A percentile compares a stretch with the other conserved stretches of the same genome.
These are phyloP conservation scores for Penicillium canescens DNA, from an alignment of 495 filamentous ascomycete species.

Conservation along the genomic window DNA sequence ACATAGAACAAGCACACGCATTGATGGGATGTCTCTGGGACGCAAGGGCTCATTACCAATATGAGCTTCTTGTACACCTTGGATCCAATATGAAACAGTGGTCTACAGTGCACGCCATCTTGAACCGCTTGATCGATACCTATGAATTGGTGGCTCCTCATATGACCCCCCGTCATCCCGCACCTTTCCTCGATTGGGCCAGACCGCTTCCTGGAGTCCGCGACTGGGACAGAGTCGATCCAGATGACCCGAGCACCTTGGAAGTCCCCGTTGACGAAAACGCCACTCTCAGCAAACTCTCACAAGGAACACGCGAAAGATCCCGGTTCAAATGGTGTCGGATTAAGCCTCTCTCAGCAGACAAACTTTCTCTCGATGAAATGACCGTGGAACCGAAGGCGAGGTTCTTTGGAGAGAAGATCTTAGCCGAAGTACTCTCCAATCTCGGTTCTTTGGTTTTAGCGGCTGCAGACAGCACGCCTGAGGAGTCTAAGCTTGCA, in stretches of 20 bases:
- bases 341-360: constrained; percentile 4
- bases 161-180: constrained; percentile 16
- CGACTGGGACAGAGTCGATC: not conserved
- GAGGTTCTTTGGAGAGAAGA: constrained; percentile 17
- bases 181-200: constrained; percentile 27
- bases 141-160: constrained; percentile 21
- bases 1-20: constrained; percentile 19
- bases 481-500: constrained; percentile 41
- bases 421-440: constrained; percentile 30
- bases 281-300: constrained; percentile 35
- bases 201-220: not conserved
- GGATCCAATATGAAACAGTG: constrained; percentile 45
- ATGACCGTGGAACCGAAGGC: constrained; percentile 28
- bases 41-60: constrained; percentile 22
- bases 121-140: constrained; percentile 42
- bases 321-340: constrained; percentile 1
- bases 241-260: no score
- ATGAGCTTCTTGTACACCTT: constrained; percentile 44
- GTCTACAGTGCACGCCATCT: constrained; percentile 40
- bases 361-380: constrained; percentile 17
- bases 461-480: constrained; percentile 43
- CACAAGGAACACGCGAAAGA: constrained; percentile 5
- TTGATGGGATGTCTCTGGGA: constrained; percentile 26
- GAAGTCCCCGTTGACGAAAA: not conserved
- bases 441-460: constrained; percentile 57